These are phyloP conservation scores for Solanum peruvianum DNA, from an alignment of 257 asterid genomes.

Conservation along the genomic window DNA sequence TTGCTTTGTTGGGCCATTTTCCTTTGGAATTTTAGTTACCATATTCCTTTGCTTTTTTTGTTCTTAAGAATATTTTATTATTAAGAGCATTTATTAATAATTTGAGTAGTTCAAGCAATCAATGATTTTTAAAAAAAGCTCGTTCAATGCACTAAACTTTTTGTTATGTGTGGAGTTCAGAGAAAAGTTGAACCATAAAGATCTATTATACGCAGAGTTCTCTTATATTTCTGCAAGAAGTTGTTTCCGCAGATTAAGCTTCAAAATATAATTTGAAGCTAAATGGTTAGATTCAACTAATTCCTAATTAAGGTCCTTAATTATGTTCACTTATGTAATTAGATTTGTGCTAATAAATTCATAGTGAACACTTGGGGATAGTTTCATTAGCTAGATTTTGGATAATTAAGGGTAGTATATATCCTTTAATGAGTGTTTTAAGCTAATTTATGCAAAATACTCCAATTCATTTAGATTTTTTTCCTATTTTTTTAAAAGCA, in stretches of 20 bases:
- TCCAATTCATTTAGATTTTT: not conserved
- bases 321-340: not conserved
- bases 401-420: not conserved
- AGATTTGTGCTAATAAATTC: not conserved
- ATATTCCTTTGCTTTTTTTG: not conserved
- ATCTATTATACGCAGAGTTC: not conserved
- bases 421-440: not conserved
- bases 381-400: not conserved
- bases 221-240: too few species aligned
- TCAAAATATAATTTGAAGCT: not conserved
- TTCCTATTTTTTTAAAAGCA: not conserved
- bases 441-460: not conserved
- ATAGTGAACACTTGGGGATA: not conserved
- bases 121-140: too few species aligned
- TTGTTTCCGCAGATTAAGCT: not conserved
- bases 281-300: not conserved
- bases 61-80: not conserved
- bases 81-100: not conserved
- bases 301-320: not conserved
- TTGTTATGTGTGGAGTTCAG: fast-evolving
- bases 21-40: not conserved
- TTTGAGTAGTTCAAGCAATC: not conserved
- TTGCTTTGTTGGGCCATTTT: not conserved
- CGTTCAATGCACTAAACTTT: not conserved
- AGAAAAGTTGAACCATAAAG: not conserved